Base-by-base conservation (phyloP, 192 early-diverging fungal genomes). In the Mortierella claussenii region DNA sequence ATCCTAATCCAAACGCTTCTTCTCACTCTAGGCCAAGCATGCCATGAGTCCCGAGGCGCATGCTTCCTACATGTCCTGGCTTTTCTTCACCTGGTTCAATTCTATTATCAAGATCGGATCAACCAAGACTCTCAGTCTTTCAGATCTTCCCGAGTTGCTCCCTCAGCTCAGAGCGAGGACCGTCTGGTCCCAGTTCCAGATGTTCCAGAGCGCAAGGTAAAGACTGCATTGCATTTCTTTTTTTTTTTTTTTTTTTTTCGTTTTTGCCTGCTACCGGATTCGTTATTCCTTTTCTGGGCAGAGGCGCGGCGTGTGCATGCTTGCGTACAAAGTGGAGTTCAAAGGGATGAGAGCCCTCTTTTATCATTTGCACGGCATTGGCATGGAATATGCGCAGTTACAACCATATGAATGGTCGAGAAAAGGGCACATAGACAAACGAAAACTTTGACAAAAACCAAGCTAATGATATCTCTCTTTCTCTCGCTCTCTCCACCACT, bases 1-100 rank as follows among this genome's bases (percentile, higher is more conserved):
- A 32, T 32, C 5, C 18, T 46, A 27, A n/a, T 50, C 28, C 21
- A 18, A 10, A 6, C 33, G 52, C 17, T 6, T n/a, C n/a, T n/a
- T n/a, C n/a, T n/a, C n/a, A n/a, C n/a, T n/a, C n/a, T 51, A 76
- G 73, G 59, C 73, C 28, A 62, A 61, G 21, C 73, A 76, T 32
- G 64, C 17, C 8, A 76, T 76, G 44, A 61, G 73, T 20, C 36
- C 73, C n/a, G 73, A 76, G 15, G 51, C 58, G 4, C 61, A 62
- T 52, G 73, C 66, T 3, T 83, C 81, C 15, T 79, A 83, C 24
- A 50, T 67, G 23, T 68, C 67, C 1, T 74, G 65, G 50, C 46
- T 83, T 18, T 79, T 60, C 55, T 86, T 79, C 36, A 31, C 54
- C 0, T 86, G 81, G 80, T 66, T 82, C 27, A 60, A 79, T 5